Conservation (phyloP, 106 monocot genomes). For the Vanilla planifolia region DNA sequence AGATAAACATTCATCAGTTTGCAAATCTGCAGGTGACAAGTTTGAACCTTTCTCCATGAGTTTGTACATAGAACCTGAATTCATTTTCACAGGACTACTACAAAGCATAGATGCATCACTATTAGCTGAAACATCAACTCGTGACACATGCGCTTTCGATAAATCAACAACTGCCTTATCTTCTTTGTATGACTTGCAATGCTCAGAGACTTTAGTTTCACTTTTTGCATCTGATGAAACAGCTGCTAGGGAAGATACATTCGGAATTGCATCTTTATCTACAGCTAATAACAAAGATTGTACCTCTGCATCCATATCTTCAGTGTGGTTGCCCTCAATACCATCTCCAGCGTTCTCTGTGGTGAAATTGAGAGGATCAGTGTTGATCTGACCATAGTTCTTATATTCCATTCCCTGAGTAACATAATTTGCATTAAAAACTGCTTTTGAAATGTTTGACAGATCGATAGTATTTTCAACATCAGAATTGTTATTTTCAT, state of each 20-base stretch:
- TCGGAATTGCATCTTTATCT: background rate
- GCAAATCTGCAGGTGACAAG: slow-evolving; percentile 11
- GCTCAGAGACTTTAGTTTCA: background rate
- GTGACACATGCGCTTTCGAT: slow-evolving; percentile 2
- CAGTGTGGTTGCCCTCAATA: slow-evolving; percentile 4
- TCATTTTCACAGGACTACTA: background rate
- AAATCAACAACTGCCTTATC: background rate
- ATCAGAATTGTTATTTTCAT: slow-evolving; percentile 7
- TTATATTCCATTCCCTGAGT: background rate
- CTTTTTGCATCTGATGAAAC: slow-evolving; percentile 1
- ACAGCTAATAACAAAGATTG: slow-evolving; percentile 3
- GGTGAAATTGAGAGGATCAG: background rate
- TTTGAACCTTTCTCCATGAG: slow-evolving; percentile 6
- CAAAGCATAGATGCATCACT: background rate
- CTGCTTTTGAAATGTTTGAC: slow-evolving; percentile 4
- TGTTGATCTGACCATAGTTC: background rate
- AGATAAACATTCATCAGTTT: background rate
- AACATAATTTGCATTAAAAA: slow-evolving; percentile 7
- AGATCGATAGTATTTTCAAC: background rate
- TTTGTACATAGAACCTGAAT: background rate
- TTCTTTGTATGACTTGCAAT: background rate
- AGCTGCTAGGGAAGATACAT: slow-evolving; percentile 7
- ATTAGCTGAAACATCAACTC: slow-evolving; percentile 8
- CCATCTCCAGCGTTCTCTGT: slow-evolving; percentile 1
- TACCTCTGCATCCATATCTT: slow-evolving; percentile 9